Conservation (phyloP, 495 filamentous ascomycete species). For the Hyphodiscus hymeniophilus region DNA sequence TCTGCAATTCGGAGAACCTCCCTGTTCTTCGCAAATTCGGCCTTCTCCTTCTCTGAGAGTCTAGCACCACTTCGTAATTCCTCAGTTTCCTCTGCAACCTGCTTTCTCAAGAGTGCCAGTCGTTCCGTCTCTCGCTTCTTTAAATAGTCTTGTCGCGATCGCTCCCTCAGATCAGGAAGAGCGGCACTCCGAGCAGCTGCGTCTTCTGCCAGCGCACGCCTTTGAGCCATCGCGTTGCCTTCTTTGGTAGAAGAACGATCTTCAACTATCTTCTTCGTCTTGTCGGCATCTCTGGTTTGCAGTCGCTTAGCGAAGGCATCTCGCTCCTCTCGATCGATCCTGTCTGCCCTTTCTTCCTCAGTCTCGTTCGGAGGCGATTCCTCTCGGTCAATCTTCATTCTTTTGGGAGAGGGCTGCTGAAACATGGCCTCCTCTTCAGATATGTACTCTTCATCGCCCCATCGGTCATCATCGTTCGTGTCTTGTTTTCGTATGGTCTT, state of each 20-base stretch:
- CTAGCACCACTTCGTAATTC: conserved; percentile 72
- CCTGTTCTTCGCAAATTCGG: conserved; percentile 84
- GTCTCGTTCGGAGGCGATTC: conserved; percentile 46
- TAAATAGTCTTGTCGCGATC: conserved; percentile 86
- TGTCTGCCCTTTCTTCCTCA: conserved; percentile 44
- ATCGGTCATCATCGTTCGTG: conserved; percentile 57
- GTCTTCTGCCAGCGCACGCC: conserved; percentile 58
- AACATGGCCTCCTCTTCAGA: conserved; percentile 44
- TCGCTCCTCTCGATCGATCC: conserved; percentile 59
- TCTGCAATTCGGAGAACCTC: conserved; percentile 83
- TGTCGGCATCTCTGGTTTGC: conserved; percentile 58
- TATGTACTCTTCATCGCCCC: conserved; percentile 68
- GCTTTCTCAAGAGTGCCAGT: conserved; percentile 74
- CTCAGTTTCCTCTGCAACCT: conserved; percentile 83
- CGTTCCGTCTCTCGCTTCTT: conserved; percentile 86
- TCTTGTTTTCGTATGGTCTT: conserved; percentile 42
- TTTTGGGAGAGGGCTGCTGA: conserved; percentile 48
- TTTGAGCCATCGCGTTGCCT: conserved; percentile 46
- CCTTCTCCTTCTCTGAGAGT: conserved; percentile 71
- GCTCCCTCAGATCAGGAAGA: conserved; percentile 68
- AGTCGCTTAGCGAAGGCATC: conserved; percentile 70
- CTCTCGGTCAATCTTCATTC: conserved; percentile 39
- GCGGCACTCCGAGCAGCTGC: conserved; percentile 50
- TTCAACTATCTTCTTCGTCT: conserved; percentile 63
- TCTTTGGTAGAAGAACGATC: conserved; percentile 52